Evolutionary conservation across 495 filamentous ascomycete genomes (phyloP).

Genomic region (Podospora comata): DNA sequence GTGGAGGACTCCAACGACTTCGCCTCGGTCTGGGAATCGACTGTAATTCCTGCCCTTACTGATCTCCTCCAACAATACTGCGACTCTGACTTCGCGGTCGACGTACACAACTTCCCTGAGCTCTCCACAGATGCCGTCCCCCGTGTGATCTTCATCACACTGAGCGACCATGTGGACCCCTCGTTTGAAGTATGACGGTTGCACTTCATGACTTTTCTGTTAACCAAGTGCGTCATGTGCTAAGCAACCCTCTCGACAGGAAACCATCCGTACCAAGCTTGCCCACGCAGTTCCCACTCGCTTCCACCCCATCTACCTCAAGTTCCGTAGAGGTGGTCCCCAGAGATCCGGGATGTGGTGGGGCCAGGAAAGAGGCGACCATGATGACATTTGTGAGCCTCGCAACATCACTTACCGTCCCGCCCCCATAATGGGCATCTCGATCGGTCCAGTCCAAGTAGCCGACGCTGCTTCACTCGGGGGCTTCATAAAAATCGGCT

Average conservation of each 20-base stretch:
- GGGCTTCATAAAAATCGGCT: slow-evolving; percentile 14
- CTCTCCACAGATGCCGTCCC: slow-evolving; percentile 12
- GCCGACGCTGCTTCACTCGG: slow-evolving; percentile 17
- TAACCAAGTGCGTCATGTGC: no score
- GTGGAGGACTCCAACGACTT: slow-evolving; percentile 13
- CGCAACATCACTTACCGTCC: slow-evolving; percentile 10
- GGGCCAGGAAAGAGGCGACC: slow-evolving; percentile 4
- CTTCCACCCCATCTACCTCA: slow-evolving; percentile 9
- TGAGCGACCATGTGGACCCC: neutral
- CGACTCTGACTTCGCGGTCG: slow-evolving; percentile 14
- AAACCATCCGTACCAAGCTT: neutral
- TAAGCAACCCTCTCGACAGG: no score
- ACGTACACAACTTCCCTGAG: slow-evolving; percentile 21
- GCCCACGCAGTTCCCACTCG: neutral
- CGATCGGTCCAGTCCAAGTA: slow-evolving; percentile 11
- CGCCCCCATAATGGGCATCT: slow-evolving; percentile 15
- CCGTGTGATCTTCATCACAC: slow-evolving; percentile 12
- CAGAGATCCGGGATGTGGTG: neutral
- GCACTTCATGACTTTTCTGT: no score
- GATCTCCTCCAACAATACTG: slow-evolving; percentile 12
- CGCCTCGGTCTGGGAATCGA: slow-evolving; percentile 12
- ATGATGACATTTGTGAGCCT: slow-evolving; percentile 14
- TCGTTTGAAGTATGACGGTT: neutral
- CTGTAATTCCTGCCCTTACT: slow-evolving; percentile 5
- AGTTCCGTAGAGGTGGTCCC: slow-evolving; percentile 5